A percentile compares a stretch with the other conserved stretches of the same genome.
These are phyloP conservation scores for Sporothrix luriei DNA, from an alignment of 2,329 filamentous ascomycete genomes.

Conservation along the genomic window DNA sequence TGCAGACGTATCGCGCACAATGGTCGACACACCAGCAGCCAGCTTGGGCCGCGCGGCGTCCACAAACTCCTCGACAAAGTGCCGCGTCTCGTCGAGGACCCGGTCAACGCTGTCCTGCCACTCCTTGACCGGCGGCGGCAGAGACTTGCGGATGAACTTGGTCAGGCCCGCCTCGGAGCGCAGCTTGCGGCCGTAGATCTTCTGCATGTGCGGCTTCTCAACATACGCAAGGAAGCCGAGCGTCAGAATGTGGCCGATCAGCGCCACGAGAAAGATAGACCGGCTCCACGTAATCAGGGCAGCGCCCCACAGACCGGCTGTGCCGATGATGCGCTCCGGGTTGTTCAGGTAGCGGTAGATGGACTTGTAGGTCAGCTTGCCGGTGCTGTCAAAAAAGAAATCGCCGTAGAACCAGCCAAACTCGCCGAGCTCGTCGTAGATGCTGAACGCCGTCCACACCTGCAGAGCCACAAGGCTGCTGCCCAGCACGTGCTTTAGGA, in stretches of 20 bases:
- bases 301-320: conserved; percentile 93
- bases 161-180: conserved; percentile 87
- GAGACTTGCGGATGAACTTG: conserved; percentile 82
- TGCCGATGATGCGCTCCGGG: conserved; percentile 88
- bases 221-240: conserved; percentile 89
- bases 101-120: conserved; percentile 86
- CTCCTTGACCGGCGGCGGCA: conserved; percentile 80
- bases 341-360: conserved; percentile 99
- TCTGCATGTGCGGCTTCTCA: conserved; percentile 97
- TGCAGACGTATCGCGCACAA: conserved; percentile 83
- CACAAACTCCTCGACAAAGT: conserved; percentile 88
- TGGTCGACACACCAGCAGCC: conserved; percentile 79
- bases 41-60: conserved; percentile 84
- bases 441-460: conserved; percentile 87
- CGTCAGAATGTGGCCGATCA: conserved; percentile 82
- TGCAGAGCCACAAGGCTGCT: conserved; percentile 80
- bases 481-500: conserved; percentile 86
- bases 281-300: conserved; percentile 91
- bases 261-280: conserved; percentile 80
- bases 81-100: conserved; percentile 80
- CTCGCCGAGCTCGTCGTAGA: conserved; percentile 93
- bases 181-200: conserved; percentile 84
- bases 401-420: conserved; percentile 99
- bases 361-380: conserved; percentile 90
- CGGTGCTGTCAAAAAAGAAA: conserved; percentile 91